Percentiles rank a stretch among this genome's conserved stretches.
These are phyloP conservation scores for Phytophthora kernoviae DNA, from an alignment of 352 stramenopile species.

Conservation along the genomic window DNA sequence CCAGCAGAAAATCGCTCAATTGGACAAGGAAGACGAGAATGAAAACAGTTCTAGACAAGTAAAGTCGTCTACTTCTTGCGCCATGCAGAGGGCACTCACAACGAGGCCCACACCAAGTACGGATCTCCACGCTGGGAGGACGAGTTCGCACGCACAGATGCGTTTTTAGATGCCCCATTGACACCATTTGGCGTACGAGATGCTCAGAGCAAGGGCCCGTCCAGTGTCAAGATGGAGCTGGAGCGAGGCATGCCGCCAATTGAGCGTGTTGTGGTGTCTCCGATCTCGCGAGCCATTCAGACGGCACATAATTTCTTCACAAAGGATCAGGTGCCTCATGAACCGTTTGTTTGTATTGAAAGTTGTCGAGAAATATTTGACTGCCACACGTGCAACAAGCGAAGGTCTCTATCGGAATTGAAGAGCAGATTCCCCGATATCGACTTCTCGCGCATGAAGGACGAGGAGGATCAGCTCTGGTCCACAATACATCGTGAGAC, in stretches of 20 bases:
- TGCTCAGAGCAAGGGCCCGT: slow-evolving; percentile 49
- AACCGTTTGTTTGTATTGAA: slow-evolving; percentile 69
- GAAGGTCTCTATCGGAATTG: slow-evolving; percentile 48
- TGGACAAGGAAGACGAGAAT: slow-evolving; percentile 29
- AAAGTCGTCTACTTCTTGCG: slow-evolving; percentile 85
- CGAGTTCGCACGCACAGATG: slow-evolving; percentile 62
- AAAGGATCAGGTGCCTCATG: slow-evolving; percentile 30
- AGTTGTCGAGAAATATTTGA: slow-evolving; percentile 71
- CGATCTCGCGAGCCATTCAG: slow-evolving; percentile 71
- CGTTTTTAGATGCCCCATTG: slow-evolving; percentile 66
- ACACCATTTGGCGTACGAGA: slow-evolving; percentile 67
- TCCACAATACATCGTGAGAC: slow-evolving; percentile 63
- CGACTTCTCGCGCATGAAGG: slow-evolving; percentile 61
- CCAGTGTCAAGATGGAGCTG: slow-evolving; percentile 42
- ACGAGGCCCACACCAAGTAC: slow-evolving; percentile 63
- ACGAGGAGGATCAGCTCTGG: slow-evolving; percentile 70
- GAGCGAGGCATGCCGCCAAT: slow-evolving; percentile 35
- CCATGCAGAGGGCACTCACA: slow-evolving; percentile 78
- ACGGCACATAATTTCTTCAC: slow-evolving; percentile 72
- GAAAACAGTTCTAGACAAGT: slow-evolving; percentile 27
- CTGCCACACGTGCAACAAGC: slow-evolving; percentile 76
- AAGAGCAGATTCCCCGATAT: slow-evolving; percentile 59
- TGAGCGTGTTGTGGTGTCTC: slow-evolving; percentile 36
- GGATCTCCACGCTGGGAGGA: slow-evolving; percentile 67
- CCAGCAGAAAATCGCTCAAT: slow-evolving; percentile 22